Evolutionary conservation across 345 rosid genomes (phyloP).

Genomic region (Lagerstroemia speciosa): DNA sequence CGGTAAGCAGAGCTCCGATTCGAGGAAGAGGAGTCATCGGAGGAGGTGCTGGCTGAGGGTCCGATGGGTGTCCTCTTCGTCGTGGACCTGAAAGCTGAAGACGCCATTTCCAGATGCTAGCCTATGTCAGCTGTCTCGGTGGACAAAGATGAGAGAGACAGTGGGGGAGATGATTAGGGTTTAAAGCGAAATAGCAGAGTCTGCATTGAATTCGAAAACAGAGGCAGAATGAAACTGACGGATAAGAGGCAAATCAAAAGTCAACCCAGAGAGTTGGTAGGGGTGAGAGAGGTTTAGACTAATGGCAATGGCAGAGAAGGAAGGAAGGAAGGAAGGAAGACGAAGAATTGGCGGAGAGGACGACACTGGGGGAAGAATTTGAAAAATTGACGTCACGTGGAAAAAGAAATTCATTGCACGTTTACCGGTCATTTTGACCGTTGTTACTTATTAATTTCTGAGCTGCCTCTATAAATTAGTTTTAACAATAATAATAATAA

Average conservation of each 20-base stretch:
- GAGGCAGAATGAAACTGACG: background rate
- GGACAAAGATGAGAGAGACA: background rate
- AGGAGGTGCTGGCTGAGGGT: slow-evolving; percentile 27
- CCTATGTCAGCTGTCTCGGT: too few relatives aligned
- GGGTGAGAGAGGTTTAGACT: background rate
- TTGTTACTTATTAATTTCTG: too few relatives aligned
- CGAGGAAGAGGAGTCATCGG: slow-evolving; percentile 35
- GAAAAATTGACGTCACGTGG: slow-evolving; percentile 5
- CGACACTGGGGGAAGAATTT: slow-evolving; percentile 4
- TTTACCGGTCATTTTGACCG: too few relatives aligned
- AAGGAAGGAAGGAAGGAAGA: background rate
- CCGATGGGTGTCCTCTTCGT: slow-evolving; percentile 36
- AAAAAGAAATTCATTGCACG: too few relatives aligned
- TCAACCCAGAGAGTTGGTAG: too few relatives aligned
- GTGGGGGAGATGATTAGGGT: background rate
- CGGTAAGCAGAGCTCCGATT: slow-evolving; percentile 38
- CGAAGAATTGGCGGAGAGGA: slow-evolving; percentile 6
- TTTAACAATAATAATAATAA: too few relatives aligned
- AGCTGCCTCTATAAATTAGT: too few relatives aligned
- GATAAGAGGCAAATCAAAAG: background rate
- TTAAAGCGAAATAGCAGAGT: background rate
- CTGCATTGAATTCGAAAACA: background rate
- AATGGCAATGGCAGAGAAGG: background rate
- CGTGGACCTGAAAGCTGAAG: slow-evolving; percentile 66
- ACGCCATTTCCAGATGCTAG: slow-evolving; percentile 69